These are phyloP conservation scores for Jatropha curcas DNA, from an alignment of 345 rosid genomes.

Conservation along the genomic window DNA sequence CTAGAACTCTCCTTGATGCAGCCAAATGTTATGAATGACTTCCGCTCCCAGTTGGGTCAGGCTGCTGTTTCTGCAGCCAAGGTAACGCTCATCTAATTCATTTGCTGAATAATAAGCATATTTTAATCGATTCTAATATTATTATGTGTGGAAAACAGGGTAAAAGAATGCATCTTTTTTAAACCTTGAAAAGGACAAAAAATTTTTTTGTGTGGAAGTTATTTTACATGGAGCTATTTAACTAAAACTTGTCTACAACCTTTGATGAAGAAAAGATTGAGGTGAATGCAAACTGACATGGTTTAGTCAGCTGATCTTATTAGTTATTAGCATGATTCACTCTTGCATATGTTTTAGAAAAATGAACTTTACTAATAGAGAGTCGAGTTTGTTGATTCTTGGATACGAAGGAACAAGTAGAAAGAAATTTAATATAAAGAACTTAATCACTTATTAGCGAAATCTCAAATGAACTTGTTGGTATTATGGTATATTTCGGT, in stretches of 20 bases:
- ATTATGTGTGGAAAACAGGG: neutral
- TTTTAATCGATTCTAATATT: neutral
- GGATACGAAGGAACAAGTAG: too few species aligned
- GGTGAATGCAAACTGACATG: neutral
- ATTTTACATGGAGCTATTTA: neutral
- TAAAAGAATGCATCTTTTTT: neutral
- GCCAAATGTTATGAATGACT: conserved; percentile 75
- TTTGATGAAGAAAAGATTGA: neutral
- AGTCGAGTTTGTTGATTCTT: too few species aligned
- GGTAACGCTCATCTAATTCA: conserved; percentile 45
- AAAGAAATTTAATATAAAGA: too few species aligned
- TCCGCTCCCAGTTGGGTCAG: conserved; percentile 71
- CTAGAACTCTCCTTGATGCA: conserved; percentile 43
- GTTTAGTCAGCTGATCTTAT: neutral
- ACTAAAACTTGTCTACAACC: neutral
- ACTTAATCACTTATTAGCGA: too few species aligned
- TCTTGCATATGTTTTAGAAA: neutral
- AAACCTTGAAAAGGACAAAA: neutral
- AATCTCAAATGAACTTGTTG: too few species aligned
- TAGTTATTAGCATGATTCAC: neutral
- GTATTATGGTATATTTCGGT: too few species aligned
- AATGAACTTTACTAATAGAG: neutral
- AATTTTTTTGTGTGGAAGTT: neutral
- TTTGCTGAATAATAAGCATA: conserved; percentile 3
- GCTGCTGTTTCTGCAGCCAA: conserved; percentile 92